A percentile compares a stretch with the other conserved stretches of the same genome.
Evolutionary conservation across 2,329 filamentous ascomycete species (phyloP).

Genomic region (Karstenula rhodostoma): DNA sequence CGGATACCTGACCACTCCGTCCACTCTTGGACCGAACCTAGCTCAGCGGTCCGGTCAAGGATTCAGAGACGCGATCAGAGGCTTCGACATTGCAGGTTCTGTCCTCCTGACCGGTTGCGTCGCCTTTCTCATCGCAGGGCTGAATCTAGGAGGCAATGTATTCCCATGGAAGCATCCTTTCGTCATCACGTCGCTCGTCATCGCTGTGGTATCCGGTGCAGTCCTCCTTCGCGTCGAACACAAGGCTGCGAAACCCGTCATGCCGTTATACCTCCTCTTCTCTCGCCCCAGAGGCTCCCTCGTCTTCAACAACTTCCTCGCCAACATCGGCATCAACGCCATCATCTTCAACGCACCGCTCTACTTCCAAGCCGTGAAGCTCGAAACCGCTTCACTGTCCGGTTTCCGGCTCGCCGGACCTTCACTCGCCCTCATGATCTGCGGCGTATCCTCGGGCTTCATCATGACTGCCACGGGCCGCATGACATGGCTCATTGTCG

Average conservation of each 20-base stretch:
- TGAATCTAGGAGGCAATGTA: conserved; percentile 63
- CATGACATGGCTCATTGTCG: conserved; percentile 52
- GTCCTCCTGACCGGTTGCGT: conserved; percentile 57
- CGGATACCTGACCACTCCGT: conserved; percentile 54
- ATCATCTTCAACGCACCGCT: conserved; percentile 76
- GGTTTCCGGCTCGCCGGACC: conserved; percentile 76
- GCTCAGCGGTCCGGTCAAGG: conserved; percentile 52
- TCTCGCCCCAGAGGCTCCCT: conserved; percentile 58
- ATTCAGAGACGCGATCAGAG: conserved; percentile 54
- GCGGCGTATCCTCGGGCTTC: conserved; percentile 52
- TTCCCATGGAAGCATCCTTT: conserved; percentile 60
- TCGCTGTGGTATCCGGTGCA: conserved; percentile 50
- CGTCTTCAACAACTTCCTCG: conserved; percentile 62
- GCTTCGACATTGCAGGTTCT: conserved; percentile 60
- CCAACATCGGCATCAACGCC: conserved; percentile 58
- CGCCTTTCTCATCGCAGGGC: conserved; percentile 58
- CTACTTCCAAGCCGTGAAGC: conserved; percentile 64
- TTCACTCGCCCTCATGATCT: conserved; percentile 58
- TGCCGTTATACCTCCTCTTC: conserved; percentile 59
- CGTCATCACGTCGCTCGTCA: conserved; percentile 57
- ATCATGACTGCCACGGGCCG: conserved; percentile 55
- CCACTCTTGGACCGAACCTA: conserved; percentile 55
- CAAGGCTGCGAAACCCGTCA: conserved; percentile 53
- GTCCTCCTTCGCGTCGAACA: conserved; percentile 54
- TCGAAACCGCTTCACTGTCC: conserved; percentile 71